Conservation (phyloP, 108 stramenopile species). For the Pelagomonas calceolata region DNA sequence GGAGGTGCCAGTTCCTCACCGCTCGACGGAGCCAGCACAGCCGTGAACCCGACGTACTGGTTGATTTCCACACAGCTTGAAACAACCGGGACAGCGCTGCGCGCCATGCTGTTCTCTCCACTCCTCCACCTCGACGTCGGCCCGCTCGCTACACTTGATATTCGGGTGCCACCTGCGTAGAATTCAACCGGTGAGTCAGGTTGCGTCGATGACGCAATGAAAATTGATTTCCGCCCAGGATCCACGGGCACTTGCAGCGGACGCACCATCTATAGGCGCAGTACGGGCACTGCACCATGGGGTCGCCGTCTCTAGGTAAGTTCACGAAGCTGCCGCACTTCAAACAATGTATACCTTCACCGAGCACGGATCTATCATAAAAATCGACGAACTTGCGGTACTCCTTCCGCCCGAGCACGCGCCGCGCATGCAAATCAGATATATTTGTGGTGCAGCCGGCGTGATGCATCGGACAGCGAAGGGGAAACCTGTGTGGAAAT, state of each 20-base stretch:
- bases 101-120: slow-evolving; percentile 11
- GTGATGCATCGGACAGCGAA: slow-evolving; percentile 18
- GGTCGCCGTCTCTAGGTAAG: not conserved
- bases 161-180: slow-evolving; percentile 19
- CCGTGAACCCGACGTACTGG: no score
- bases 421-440: not conserved
- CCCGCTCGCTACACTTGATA: slow-evolving; percentile 3
- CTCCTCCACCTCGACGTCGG: slow-evolving; percentile 15
- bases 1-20: no score
- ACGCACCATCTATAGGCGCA: slow-evolving; percentile 15
- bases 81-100: slow-evolving; percentile 14
- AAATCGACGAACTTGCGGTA: slow-evolving; percentile 11
- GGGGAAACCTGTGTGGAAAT: no score
- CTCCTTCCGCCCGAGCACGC: slow-evolving; percentile 5
- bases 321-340: slow-evolving; percentile 11
- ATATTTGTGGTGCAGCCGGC: not conserved
- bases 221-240: no score
- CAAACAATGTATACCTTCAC: slow-evolving; percentile 10
- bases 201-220: no score
- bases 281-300: slow-evolving; percentile 21
- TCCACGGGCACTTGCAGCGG: slow-evolving; percentile 13
- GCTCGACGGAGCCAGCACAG: no score
- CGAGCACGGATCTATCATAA: slow-evolving; percentile 9
- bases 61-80: no score
- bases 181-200: no score